Evolutionary conservation across 495 filamentous ascomycete genomes (phyloP), one percentile per base, ranked within the genome.

Genomic region (Lepraria neglecta): DNA sequence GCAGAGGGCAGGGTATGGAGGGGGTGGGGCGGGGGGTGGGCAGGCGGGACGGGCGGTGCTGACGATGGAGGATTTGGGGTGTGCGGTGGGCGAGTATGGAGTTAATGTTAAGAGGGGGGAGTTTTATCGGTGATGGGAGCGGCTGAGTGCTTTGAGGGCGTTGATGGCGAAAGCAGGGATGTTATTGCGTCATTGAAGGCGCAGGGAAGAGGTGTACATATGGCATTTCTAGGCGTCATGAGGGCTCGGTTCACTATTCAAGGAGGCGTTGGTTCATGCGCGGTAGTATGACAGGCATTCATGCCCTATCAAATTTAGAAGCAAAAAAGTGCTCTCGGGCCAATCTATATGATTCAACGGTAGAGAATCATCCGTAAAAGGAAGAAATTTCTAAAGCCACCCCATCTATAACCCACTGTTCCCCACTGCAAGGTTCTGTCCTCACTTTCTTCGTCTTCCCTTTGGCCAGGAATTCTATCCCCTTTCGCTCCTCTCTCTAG

Each of bases 51-150:
- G 92, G 56, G 97, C 94, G 42, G 94, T 98, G 64, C 75, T 98
- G 61, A 97, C 95, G 6, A 97, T 98, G 94, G 94, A 98, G 76
- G 94, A 98, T 79, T 71, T 98, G 68, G 94, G 94, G 3, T 96
- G 95, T 88, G 94, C 94, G 6, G 94, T 97, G 21, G 87, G 88
- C 0, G 94, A 97, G 76, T 97, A 96, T 76, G 94, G 95, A 0
- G 91, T 97, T 55, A 97, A 95, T 73, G 87, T 97, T 14, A 95
- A 92, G 84, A 78, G 94, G 60, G 92, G 92, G 63, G 94, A 99
- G 75, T 99, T 97, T 70, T 99, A 99, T 75, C 84, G 92, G 67
- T 97, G 76, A 84, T 53, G 56, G 31, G 38, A n/a, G 17, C 4
- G 33, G 4, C n/a, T 21, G 40, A 31, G 31, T 24, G 24, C 30